Base-by-base conservation (phyloP, 2,329 filamentous ascomycete genomes). In the Sclerotinia minor region DNA sequence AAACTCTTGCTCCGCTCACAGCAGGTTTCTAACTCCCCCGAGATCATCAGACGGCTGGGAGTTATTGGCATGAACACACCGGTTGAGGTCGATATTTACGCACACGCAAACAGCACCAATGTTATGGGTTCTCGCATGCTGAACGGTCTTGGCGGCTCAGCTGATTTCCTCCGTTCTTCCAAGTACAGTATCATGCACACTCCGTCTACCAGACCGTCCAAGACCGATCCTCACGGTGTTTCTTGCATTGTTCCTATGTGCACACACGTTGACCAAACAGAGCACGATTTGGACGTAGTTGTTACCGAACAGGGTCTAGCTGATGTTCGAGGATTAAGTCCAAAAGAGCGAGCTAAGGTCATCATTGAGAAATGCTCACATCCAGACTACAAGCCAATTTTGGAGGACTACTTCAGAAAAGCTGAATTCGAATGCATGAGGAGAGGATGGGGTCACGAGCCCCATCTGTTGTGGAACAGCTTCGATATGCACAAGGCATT, bases 101-200 rank as follows among this genome's bases (percentile, higher is more conserved):
- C 92, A 2, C 92, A 96, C 81, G 93, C 93, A 74, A 97, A 96
- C 86, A 89, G 85, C 70, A 96, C 92, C 66, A 94, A 91, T 76
- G 92, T 96, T 29, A 92, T 95, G 88, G 92, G 93, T 71, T 89
- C 85, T 70, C 89, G 93, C 68, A 95, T 94, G 91, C 84, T 95
- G 69, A 94, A 94, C 81, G 92, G 92, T 15, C 87, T 95, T 8
- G 92, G 92, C 61, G 92, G 92, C 5, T 91, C 87, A 1, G 91
- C 91, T 64, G 92, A 95, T 77, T 95, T 95, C 84, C 82, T 95
- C 68, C 87, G 92, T 68, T 87, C 81, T 74, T 80, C 89, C 69
- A 94, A 94, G 80, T 93, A 96, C 84, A 89, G 86, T 75, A 96
- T 96, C 83, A 96, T 96, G 92, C 93, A 96, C 83, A 96, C 92